These are phyloP conservation scores for Entomophthora muscae DNA, from an alignment of 371 early-diverging fungal genomes.

Conservation along the genomic window DNA sequence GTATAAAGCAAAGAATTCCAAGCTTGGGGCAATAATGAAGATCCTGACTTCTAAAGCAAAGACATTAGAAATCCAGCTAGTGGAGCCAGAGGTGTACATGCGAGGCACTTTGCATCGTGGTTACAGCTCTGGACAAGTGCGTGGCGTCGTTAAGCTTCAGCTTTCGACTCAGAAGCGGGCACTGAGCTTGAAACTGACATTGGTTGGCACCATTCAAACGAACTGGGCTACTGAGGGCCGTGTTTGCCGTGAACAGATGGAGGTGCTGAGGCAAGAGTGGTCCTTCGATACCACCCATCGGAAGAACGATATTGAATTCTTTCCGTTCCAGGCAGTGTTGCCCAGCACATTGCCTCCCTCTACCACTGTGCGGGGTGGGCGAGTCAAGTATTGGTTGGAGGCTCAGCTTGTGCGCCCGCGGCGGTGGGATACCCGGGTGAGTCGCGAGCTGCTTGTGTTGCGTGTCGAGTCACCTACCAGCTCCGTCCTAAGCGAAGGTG, in stretches of 20 bases:
- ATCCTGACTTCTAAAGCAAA: neutral
- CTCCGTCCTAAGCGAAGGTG: neutral
- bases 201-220: neutral
- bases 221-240: neutral
- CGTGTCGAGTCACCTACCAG: neutral
- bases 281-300: neutral
- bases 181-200: neutral
- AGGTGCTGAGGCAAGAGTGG: neutral
- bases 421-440: neutral
- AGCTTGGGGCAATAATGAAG: too few species aligned
- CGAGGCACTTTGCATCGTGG: neutral
- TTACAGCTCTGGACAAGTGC: neutral
- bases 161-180: neutral
- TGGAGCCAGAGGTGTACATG: neutral
- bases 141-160: neutral
- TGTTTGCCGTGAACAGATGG: neutral
- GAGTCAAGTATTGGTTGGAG: neutral
- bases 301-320: neutral
- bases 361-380: neutral
- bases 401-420: neutral
- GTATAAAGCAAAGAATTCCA: too few species aligned
- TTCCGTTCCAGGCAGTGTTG: neutral
- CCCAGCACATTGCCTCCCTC: neutral
- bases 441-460: neutral
- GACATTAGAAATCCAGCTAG: neutral